Conservation (phyloP, 164 flowering plant genomes). For the Buxus sempervirens region DNA sequence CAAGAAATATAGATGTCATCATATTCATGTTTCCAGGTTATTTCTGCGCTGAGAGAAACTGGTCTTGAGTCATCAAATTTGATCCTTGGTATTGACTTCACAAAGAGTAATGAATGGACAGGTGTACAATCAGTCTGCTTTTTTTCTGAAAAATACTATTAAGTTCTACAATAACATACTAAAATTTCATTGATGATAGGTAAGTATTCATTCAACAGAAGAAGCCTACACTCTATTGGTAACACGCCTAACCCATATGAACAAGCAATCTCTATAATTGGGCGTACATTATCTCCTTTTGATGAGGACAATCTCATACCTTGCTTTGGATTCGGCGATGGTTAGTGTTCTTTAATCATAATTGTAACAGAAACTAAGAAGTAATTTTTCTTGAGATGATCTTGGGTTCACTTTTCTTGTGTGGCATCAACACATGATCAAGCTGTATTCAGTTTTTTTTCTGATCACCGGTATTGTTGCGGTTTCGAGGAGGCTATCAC, state of each 20-base stretch:
- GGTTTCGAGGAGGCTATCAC: constrained; percentile 81
- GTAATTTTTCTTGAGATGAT: neutral
- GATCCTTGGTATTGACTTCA: constrained; percentile 87
- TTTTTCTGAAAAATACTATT: neutral
- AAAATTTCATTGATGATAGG: constrained; percentile 36
- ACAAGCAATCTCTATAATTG: constrained; percentile 91
- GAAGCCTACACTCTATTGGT: constrained; percentile 75
- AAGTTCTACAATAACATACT: neutral
- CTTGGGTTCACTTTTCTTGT: neutral
- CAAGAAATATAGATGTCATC: neutral
- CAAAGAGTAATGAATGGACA: constrained; percentile 96
- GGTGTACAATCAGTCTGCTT: constrained; percentile 30
- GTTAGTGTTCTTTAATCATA: constrained; percentile 37
- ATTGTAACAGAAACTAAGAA: neutral
- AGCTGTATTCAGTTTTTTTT: constrained; percentile 79
- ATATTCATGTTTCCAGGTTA: constrained; percentile 42
- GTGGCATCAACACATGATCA: constrained; percentile 79
- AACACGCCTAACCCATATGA: constrained; percentile 76
- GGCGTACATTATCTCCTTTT: constrained; percentile 75
- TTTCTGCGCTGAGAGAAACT: constrained; percentile 63
- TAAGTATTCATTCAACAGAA: constrained; percentile 55
- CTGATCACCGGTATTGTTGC: constrained; percentile 61
- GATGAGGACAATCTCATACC: constrained; percentile 94
- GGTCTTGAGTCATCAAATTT: constrained; percentile 93
- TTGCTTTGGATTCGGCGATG: constrained; percentile 98